These are phyloP conservation scores for Quercus berberidifolia DNA, from an alignment of 306 rosid genomes.

Conservation along the genomic window DNA sequence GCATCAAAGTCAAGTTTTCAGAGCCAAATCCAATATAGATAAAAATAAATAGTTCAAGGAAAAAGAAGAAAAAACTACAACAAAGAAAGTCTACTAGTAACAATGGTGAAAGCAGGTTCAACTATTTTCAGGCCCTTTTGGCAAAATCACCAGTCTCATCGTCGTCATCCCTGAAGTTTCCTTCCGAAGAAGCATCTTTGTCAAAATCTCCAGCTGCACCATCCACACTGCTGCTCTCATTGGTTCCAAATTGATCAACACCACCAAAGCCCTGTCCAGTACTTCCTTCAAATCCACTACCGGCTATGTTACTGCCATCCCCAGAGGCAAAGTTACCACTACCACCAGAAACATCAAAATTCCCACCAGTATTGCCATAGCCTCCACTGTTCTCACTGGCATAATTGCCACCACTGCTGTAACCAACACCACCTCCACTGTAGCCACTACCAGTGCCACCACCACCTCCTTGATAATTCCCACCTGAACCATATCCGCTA, in stretches of 20 bases:
- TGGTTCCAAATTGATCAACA: conserved; percentile 27
- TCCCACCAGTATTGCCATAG: conserved; percentile 3
- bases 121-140: conserved; percentile 61
- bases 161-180: conserved; percentile 43
- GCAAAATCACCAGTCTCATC: conserved; percentile 43
- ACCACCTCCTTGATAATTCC: conserved; percentile 19
- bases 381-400: conserved; percentile 2
- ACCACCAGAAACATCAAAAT: conserved; percentile 6
- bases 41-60: background rate
- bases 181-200: conserved; percentile 30
- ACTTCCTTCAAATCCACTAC: conserved; percentile 26
- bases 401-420: conserved; percentile 12
- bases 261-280: conserved; percentile 26
- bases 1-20: conserved; percentile 17
- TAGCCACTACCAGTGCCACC: conserved; percentile 27
- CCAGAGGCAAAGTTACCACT: conserved; percentile 14
- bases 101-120: background rate
- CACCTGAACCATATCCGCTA: conserved; percentile 24
- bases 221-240: conserved; percentile 15
- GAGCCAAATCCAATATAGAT: conserved; percentile 14
- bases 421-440: conserved; percentile 19
- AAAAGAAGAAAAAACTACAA: conserved; percentile 1
- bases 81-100: conserved; percentile 6
- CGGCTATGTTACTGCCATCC: conserved; percentile 6
- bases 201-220: conserved; percentile 27